Conservation (phyloP, 2,329 filamentous ascomycete species). For the Coniella vitis region DNA sequence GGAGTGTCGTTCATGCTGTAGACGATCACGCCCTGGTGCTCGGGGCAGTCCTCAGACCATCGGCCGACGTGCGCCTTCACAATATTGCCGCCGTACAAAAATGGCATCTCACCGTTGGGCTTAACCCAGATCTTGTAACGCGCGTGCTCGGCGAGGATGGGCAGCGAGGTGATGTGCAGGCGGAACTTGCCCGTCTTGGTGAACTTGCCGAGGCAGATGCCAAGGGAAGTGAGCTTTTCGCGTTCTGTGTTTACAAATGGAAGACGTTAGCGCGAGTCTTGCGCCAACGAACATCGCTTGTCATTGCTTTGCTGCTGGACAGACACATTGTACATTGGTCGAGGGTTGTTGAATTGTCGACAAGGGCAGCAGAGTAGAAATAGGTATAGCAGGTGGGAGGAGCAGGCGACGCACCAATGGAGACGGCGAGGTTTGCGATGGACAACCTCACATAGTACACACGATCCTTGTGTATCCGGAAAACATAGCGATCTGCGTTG, state of each 20-base stretch:
- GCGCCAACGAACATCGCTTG: too few species aligned
- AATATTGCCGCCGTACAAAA: conserved; percentile 86
- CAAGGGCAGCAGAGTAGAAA: too few species aligned
- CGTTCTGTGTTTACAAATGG: conserved; percentile 6
- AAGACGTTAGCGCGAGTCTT: background rate
- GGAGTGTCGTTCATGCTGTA: conserved; percentile 89
- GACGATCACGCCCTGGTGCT: conserved; percentile 87
- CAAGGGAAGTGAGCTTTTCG: conserved; percentile 13
- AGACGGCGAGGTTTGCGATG: conserved; percentile 85
- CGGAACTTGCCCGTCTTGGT: conserved; percentile 96
- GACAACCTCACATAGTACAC: conserved; percentile 91
- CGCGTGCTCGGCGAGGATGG: conserved; percentile 83
- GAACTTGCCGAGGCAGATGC: conserved; percentile 61
- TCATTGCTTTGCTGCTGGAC: too few species aligned
- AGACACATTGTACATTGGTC: too few species aligned
- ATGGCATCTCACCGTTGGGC: conserved; percentile 94
- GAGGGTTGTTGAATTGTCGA: too few species aligned
- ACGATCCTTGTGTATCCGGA: conserved; percentile 72
- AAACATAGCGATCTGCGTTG: conserved; percentile 73
- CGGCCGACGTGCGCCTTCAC: conserved; percentile 66
- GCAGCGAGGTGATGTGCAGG: conserved; percentile 81
- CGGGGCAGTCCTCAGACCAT: conserved; percentile 86
- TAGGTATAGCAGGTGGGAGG: background rate
- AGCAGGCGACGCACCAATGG: conserved; percentile 60
- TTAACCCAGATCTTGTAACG: conserved; percentile 98